Percentiles rank a stretch among this genome's conserved stretches.
These are phyloP conservation scores for Asterophora lycoperdoides DNA, from an alignment of 768 basidiomycete genomes.

Conservation along the genomic window DNA sequence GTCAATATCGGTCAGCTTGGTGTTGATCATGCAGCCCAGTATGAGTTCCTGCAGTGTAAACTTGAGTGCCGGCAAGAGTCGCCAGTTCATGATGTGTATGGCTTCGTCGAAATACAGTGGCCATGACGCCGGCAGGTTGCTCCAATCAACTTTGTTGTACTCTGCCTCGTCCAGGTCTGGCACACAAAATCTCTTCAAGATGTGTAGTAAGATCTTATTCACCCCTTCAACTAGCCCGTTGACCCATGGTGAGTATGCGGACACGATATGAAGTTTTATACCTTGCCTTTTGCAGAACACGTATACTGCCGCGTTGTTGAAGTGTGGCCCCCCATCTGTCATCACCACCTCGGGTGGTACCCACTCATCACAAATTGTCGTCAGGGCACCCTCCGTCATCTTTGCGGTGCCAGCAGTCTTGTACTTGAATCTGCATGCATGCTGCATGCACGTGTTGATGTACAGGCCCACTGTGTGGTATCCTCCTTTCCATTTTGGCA, in stretches of 20 bases:
- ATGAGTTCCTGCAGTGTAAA: too few relatives aligned
- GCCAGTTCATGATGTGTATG: conserved; percentile 17
- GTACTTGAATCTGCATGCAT: too few relatives aligned
- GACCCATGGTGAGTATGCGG: too few relatives aligned
- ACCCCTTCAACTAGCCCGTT: too few relatives aligned
- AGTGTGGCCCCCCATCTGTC: conserved; percentile 17
- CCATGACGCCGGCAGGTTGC: conserved; percentile 26
- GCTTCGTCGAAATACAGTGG: conserved; percentile 28
- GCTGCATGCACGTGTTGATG: too few relatives aligned
- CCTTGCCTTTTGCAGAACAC: conserved; percentile 22
- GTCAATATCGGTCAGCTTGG: conserved; percentile 10
- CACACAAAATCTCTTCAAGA: conserved; percentile 27
- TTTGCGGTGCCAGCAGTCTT: too few relatives aligned
- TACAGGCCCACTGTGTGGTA: too few relatives aligned
- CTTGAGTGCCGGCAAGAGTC: too few relatives aligned
- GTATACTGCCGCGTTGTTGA: conserved; percentile 28
- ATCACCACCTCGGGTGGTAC: conserved; percentile 28
- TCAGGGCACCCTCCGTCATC: conserved; percentile 2
- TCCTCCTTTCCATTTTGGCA: conserved; percentile 29
- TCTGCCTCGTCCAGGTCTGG: too few relatives aligned
- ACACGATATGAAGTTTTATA: conserved; percentile 14
- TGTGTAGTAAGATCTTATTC: conserved; percentile 18
- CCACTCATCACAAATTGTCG: conserved; percentile 1
- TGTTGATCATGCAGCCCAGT: too few relatives aligned
- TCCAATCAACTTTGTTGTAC: neutral